phyloP scores from a whole-genome alignment of 2,329 filamentous ascomycete species.

The Atkinsonella hypoxylon region DNA sequence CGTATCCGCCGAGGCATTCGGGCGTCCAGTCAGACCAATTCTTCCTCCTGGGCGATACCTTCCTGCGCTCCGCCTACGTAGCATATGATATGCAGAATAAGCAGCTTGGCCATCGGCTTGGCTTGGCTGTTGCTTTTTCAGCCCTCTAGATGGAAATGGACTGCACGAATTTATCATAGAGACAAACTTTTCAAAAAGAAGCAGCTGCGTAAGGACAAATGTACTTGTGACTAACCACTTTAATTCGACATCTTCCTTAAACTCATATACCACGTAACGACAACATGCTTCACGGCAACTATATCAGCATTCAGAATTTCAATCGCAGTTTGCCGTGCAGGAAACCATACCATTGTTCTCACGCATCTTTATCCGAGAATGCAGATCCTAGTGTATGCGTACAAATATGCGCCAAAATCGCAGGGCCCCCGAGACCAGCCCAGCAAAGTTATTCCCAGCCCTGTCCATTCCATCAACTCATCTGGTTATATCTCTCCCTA shows the following conservation, averaged over 20 bases:
- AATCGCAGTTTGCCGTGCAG: too few species aligned
- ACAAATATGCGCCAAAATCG: not conserved
- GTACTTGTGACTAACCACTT: not conserved
- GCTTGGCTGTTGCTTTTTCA: slow-evolving; percentile 9
- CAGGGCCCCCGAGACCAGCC: not conserved
- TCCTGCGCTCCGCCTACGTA: slow-evolving; percentile 44
- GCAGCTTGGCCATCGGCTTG: slow-evolving; percentile 29
- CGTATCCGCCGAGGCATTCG: slow-evolving; percentile 26
- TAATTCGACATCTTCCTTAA: not conserved
- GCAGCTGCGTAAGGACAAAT: not conserved
- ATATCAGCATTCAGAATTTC: too few species aligned
- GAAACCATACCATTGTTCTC: too few species aligned
- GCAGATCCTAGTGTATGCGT: not conserved
- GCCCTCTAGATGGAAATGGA: not conserved
- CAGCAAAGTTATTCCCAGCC: too few species aligned
- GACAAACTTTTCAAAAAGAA: too few species aligned
- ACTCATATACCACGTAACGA: not conserved
- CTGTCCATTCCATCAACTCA: slow-evolving; percentile 19
- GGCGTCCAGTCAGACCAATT: slow-evolving; percentile 17
- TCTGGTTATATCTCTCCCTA: slow-evolving; percentile 50
- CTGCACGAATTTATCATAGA: not conserved
- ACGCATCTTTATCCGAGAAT: too few species aligned
- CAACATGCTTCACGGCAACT: not conserved
- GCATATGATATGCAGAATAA: slow-evolving; percentile 41
- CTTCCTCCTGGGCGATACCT: slow-evolving; percentile 45